A percentile compares a stretch with the other conserved stretches of the same genome.
Conservation (phyloP, 2,329 filamentous ascomycete genomes). For the Cercospora canescens region DNA sequence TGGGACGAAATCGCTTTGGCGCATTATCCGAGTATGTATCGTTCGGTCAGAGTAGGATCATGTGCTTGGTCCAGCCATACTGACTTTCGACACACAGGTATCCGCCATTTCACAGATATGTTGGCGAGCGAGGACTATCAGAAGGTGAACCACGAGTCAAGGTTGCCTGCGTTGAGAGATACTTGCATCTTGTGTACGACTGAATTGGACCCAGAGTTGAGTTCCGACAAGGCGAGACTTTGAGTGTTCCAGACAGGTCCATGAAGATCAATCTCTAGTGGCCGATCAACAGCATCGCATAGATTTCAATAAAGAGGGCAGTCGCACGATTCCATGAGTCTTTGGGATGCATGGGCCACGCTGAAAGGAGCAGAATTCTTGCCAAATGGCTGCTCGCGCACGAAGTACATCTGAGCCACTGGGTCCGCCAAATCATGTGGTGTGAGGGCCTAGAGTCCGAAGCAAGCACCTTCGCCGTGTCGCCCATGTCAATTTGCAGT, state of each 20-base stretch:
- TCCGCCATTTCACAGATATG: constrained; percentile 63
- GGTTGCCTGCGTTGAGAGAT: constrained; percentile 46
- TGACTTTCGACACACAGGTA: constrained; percentile 31
- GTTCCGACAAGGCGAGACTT: constrained; percentile 21
- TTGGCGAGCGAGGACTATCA: constrained; percentile 59
- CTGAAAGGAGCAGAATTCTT: background rate
- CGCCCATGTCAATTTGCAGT: no score
- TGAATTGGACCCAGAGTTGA: constrained; percentile 34
- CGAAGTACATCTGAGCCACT: background rate
- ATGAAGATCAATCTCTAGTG: background rate
- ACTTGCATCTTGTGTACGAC: constrained; percentile 40
- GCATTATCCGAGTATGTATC: constrained; percentile 61
- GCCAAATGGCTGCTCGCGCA: background rate
- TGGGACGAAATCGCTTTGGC: constrained; percentile 68
- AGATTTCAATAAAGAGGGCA: background rate
- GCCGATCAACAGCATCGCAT: background rate
- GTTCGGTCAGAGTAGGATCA: constrained; percentile 36
- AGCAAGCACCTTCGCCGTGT: background rate
- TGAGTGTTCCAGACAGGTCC: background rate
- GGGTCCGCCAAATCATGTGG: background rate
- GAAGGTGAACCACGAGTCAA: constrained; percentile 54
- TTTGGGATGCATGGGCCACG: no score
- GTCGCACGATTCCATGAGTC: no score
- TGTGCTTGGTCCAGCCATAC: background rate
- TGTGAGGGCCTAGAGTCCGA: background rate